Percentiles rank a stretch among this genome's conserved stretches.
Conservation (phyloP, 495 filamentous ascomycete genomes). For the Umbilicaria muhlenbergii region DNA sequence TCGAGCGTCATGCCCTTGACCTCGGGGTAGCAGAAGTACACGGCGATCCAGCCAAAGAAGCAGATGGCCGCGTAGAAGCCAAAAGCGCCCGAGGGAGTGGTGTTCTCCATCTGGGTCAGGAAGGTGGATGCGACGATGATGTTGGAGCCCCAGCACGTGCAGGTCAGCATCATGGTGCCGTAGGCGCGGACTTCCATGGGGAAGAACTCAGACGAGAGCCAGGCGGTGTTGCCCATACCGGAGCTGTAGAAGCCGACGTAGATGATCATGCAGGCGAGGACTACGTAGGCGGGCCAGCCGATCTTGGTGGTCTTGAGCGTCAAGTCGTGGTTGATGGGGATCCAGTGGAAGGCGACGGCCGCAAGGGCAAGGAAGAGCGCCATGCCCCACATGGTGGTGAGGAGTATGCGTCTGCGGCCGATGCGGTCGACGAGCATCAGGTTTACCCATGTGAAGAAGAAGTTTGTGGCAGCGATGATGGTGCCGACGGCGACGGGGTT, state of each 20-base stretch:
- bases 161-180: slow-evolving; percentile 36
- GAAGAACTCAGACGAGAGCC: slow-evolving; percentile 35
- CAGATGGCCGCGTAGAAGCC: slow-evolving; percentile 37
- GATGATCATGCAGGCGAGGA: slow-evolving; percentile 30
- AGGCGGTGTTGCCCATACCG: slow-evolving; percentile 32
- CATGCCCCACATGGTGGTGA: slow-evolving; percentile 30
- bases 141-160: slow-evolving; percentile 34
- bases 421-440: slow-evolving; percentile 32
- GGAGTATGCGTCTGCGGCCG: slow-evolving; percentile 29
- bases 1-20: slow-evolving; percentile 32
- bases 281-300: slow-evolving; percentile 23
- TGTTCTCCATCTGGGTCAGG: slow-evolving; percentile 31
- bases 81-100: slow-evolving; percentile 33
- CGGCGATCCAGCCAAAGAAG: slow-evolving; percentile 27
- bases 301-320: slow-evolving; percentile 13
- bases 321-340: slow-evolving; percentile 28
- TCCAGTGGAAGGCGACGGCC: slow-evolving; percentile 32
- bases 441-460: slow-evolving; percentile 35
- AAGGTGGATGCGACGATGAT: slow-evolving; percentile 38
- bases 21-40: slow-evolving; percentile 36
- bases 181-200: slow-evolving; percentile 36
- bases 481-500: slow-evolving; percentile 33
- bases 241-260: slow-evolving; percentile 32
- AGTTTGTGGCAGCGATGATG: slow-evolving; percentile 35
- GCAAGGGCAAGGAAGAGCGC: slow-evolving; percentile 23